A percentile compares a stretch with the other conserved stretches of the same genome.
Evolutionary conservation across 2,329 filamentous ascomycete genomes (phyloP).

Genomic region (Diaporthe citri): DNA sequence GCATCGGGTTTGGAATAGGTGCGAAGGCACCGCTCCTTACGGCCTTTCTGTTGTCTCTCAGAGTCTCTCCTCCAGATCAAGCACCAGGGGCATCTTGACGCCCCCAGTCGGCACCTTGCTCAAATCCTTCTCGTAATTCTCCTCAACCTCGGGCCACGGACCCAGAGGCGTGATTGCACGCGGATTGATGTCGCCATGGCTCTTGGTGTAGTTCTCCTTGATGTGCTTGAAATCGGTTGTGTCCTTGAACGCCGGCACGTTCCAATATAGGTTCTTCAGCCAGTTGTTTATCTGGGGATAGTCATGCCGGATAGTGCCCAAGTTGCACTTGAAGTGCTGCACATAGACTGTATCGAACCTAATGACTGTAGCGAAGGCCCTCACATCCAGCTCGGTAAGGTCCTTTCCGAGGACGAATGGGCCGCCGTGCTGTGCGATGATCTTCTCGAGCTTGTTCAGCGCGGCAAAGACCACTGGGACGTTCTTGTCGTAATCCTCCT

Average conservation of each 20-base stretch:
- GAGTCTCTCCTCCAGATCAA: slow-evolving; percentile 48
- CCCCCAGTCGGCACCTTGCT: slow-evolving; percentile 60
- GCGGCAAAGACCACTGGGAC: slow-evolving; percentile 69
- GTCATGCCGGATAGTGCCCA: slow-evolving; percentile 70
- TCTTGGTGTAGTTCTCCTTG: slow-evolving; percentile 75
- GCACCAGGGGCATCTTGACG: slow-evolving; percentile 57
- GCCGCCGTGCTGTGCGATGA: slow-evolving; percentile 50
- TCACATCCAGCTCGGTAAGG: slow-evolving; percentile 71
- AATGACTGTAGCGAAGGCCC: slow-evolving; percentile 69
- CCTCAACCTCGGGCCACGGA: slow-evolving; percentile 69
- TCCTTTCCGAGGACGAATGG: slow-evolving; percentile 68
- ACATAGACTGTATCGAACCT: slow-evolving; percentile 73
- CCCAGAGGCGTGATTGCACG: slow-evolving; percentile 72
- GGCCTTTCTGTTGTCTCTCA: neutral
- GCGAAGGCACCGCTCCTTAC: neutral
- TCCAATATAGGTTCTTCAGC: slow-evolving; percentile 71
- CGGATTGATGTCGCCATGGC: slow-evolving; percentile 70
- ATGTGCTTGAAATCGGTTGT: slow-evolving; percentile 76
- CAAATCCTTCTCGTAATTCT: slow-evolving; percentile 63
- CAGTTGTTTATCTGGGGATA: slow-evolving; percentile 73
- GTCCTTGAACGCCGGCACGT: slow-evolving; percentile 64
- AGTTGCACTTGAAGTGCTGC: slow-evolving; percentile 76
- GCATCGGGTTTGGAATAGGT: neutral
- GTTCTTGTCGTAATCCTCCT: slow-evolving; percentile 67
- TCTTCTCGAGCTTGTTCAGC: slow-evolving; percentile 69